Evolutionary conservation across 441 rosid genomes (phyloP).

Genomic region (Populus tomentosa): DNA sequence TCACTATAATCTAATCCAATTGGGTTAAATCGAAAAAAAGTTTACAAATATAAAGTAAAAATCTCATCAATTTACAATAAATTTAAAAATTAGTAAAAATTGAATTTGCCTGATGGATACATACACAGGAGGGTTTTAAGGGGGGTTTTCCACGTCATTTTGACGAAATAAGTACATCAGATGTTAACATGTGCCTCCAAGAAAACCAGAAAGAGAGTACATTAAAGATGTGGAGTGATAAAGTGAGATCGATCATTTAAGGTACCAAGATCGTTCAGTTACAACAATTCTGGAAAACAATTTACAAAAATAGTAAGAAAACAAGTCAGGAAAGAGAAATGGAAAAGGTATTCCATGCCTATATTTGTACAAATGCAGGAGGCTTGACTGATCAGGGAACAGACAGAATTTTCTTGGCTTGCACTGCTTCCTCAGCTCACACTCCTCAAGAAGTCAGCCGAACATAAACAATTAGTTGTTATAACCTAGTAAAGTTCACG

Average conservation of each 20-base stretch:
- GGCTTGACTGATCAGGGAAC: constrained; percentile 19
- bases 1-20: too few relatives aligned
- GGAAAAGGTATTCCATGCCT: constrained; percentile 18
- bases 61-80: too few relatives aligned
- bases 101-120: too few relatives aligned
- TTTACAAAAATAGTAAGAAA: constrained; percentile 19
- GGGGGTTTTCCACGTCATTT: background rate
- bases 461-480: constrained; percentile 1
- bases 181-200: background rate
- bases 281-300: constrained; percentile 13
- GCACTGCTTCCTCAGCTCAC: constrained; percentile 14
- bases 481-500: background rate
- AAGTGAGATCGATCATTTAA: background rate
- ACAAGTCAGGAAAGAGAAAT: background rate
- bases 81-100: too few relatives aligned
- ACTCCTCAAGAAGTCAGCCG: constrained; percentile 13
- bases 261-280: constrained; percentile 14
- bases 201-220: background rate
- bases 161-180: background rate
- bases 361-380: constrained; percentile 32
- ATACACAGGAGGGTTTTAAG: too few relatives aligned
- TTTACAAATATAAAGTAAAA: too few relatives aligned
- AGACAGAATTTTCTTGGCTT: constrained; percentile 18
- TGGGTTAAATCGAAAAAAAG: too few relatives aligned
- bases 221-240: background rate